Conservation (phyloP, 2,329 filamentous ascomycete species). For the Nigrospora sphaerica region DNA sequence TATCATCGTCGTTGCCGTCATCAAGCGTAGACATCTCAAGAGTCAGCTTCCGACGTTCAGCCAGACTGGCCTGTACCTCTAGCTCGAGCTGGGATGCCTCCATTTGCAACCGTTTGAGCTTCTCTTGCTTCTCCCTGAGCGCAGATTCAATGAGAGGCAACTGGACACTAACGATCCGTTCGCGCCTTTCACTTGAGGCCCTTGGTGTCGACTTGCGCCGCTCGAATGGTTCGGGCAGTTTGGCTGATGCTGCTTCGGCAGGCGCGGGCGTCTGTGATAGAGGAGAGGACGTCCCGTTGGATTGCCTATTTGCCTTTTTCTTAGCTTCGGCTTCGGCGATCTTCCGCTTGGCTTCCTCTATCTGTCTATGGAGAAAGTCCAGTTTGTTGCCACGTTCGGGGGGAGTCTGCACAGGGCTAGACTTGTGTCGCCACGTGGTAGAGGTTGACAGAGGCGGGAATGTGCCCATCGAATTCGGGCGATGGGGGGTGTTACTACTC, state of each 20-base stretch:
- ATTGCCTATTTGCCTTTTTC: slow-evolving; percentile 23
- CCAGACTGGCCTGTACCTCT: slow-evolving; percentile 31
- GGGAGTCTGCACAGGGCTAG: slow-evolving; percentile 32
- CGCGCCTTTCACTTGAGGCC: slow-evolving; percentile 13
- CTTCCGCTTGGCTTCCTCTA: slow-evolving; percentile 52
- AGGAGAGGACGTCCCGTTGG: slow-evolving; percentile 10
- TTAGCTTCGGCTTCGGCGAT: slow-evolving; percentile 54
- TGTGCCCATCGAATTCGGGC: slow-evolving; percentile 33
- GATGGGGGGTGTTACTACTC: slow-evolving; percentile 21
- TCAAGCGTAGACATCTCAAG: slow-evolving; percentile 3
- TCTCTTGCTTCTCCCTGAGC: slow-evolving; percentile 37
- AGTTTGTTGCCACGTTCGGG: slow-evolving; percentile 17
- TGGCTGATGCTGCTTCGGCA: slow-evolving; percentile 4
- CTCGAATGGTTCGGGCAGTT: slow-evolving; percentile 7
- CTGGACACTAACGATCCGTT: slow-evolving; percentile 29
- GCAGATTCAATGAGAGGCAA: slow-evolving; percentile 29
- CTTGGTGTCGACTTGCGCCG: slow-evolving; percentile 3
- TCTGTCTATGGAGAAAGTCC: slow-evolving; percentile 34
- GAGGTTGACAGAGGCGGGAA: slow-evolving; percentile 32
- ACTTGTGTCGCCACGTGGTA: slow-evolving; percentile 29
- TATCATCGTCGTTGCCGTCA: not conserved
- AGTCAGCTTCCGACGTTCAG: slow-evolving; percentile 22
- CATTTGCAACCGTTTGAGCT: slow-evolving; percentile 36
- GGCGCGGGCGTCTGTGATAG: slow-evolving; percentile 8
- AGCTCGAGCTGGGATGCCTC: slow-evolving; percentile 40